phyloP scores from a whole-genome alignment of 495 filamentous ascomycete genomes.

The Terfezia boudieri region DNA sequence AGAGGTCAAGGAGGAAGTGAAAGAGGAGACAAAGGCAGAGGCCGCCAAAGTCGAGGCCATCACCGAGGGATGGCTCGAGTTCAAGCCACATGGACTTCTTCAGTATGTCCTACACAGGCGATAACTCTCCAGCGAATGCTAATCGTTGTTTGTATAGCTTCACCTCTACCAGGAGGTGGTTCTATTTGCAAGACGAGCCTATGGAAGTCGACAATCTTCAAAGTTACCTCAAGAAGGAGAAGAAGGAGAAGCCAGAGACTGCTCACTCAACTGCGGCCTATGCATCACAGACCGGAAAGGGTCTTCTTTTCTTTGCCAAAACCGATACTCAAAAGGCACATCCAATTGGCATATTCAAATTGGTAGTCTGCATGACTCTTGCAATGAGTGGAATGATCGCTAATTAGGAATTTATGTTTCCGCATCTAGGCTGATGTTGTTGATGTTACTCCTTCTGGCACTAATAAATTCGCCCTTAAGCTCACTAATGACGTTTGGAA shows the following conservation, averaged over 20 bases:
- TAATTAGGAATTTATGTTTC: neutral
- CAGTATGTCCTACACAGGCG: slow-evolving; percentile 43
- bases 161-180: slow-evolving; percentile 44
- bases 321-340: slow-evolving; percentile 54
- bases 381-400: neutral
- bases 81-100: slow-evolving; percentile 75
- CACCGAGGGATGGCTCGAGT: slow-evolving; percentile 53
- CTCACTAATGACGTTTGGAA: slow-evolving; percentile 13
- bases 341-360: slow-evolving; percentile 60
- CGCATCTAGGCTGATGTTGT: slow-evolving; percentile 51
- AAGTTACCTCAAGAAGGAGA: slow-evolving; percentile 70
- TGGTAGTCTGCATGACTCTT: slow-evolving; percentile 31
- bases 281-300: slow-evolving; percentile 84
- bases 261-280: slow-evolving; percentile 66
- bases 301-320: slow-evolving; percentile 83
- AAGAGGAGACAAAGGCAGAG: slow-evolving; percentile 23
- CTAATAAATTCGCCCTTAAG: slow-evolving; percentile 64
- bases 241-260: slow-evolving; percentile 27
- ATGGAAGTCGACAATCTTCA: slow-evolving; percentile 50
- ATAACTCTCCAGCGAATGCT: no score
- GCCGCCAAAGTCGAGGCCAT: slow-evolving; percentile 40
- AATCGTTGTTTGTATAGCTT: slow-evolving; percentile 4
- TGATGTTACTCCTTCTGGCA: slow-evolving; percentile 50
- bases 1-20: slow-evolving; percentile 24
- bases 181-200: slow-evolving; percentile 79